Base-by-base conservation (phyloP, 2,329 filamentous ascomycete genomes). In the Microsporum ferrugineum region DNA sequence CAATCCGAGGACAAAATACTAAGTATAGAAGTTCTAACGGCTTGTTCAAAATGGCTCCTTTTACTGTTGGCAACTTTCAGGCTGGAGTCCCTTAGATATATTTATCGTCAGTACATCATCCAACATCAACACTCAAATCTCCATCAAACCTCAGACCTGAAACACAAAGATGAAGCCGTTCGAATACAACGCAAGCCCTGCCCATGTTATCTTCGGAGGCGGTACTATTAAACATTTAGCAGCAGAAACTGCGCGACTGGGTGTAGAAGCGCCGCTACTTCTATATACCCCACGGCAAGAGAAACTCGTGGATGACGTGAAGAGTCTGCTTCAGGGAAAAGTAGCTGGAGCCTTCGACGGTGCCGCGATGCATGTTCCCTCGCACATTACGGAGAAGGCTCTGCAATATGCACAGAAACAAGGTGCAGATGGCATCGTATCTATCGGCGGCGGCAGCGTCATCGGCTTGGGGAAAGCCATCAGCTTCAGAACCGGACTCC, bases 301-400 rank as follows among this genome's bases (percentile, higher is more conserved):
- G 59, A 62, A 68, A 53, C 77, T 81, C 64, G 79, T 77, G 6
- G 73, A 78, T 61, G 69, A 69, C 7, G 73, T 83, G 23, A 72
- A 75, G 55, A 65, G 67, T 5, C 73, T 80, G 7, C 74, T 84
- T 31, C 69, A 75, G 60, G 73, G 72, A 62, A 74, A 76, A 55
- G 69, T 78, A n/a, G 79, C 77, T 4, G 79, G 80, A 38, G 72
- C 79, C 58, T 84, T 83, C 71, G 73, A 73, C 49, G 76, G 81
- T 64, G 84, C 84, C 1, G 79, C 79, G 2, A 85, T 86, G 83
- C 84, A 86, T 71, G 86, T 83, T 0, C 84, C 83, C 0, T 78
- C 75, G 3, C 68, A 80, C 62, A 72, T 85, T 60, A 85, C 83
- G 1, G 79, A 84, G 23, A 76, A 78, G 66, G 83, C 83, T 0